These are phyloP conservation scores for Cercospora zeae-maydis DNA, from an alignment of 2,329 filamentous ascomycete species.

Conservation along the genomic window DNA sequence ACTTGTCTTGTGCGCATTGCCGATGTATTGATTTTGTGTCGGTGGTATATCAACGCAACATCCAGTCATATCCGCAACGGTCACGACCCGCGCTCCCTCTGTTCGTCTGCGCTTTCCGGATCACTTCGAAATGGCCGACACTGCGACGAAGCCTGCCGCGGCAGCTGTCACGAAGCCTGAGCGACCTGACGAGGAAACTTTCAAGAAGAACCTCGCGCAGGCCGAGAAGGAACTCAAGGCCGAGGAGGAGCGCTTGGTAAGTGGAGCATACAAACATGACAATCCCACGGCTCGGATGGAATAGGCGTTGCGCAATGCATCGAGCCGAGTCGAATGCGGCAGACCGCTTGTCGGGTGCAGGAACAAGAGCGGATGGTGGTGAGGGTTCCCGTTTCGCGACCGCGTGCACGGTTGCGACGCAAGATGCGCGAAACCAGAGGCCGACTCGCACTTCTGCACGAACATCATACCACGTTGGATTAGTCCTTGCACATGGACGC, in stretches of 20 bases:
- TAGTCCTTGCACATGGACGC: neutral
- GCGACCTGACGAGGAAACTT: slow-evolving; percentile 82
- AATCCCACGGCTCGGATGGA: neutral
- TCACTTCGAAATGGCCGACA: slow-evolving; percentile 28
- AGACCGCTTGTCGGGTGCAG: neutral
- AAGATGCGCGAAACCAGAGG: neutral
- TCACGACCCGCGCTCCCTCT: neutral
- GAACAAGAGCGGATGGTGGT: neutral
- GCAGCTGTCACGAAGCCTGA: slow-evolving; percentile 60
- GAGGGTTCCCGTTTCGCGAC: neutral
- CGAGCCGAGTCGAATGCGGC: neutral
- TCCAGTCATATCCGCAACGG: neutral
- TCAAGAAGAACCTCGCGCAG: slow-evolving; percentile 72
- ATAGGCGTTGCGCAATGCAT: neutral
- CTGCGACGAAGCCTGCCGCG: slow-evolving; percentile 19
- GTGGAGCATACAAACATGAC: slow-evolving; percentile 12
- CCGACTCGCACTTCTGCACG: neutral
- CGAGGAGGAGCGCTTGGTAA: slow-evolving; percentile 60
- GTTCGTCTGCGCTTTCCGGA: neutral
- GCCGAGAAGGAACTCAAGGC: slow-evolving; percentile 83
- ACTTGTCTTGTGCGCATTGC: neutral
- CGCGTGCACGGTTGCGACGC: neutral
- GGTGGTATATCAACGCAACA: slow-evolving; percentile 1
- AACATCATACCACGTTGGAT: neutral
- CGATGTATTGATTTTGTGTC: slow-evolving; percentile 1